Evolutionary conservation across 2,329 filamentous ascomycete genomes (phyloP), one percentile per base, ranked within the genome.

Genomic region (Beauveria sp.): DNA sequence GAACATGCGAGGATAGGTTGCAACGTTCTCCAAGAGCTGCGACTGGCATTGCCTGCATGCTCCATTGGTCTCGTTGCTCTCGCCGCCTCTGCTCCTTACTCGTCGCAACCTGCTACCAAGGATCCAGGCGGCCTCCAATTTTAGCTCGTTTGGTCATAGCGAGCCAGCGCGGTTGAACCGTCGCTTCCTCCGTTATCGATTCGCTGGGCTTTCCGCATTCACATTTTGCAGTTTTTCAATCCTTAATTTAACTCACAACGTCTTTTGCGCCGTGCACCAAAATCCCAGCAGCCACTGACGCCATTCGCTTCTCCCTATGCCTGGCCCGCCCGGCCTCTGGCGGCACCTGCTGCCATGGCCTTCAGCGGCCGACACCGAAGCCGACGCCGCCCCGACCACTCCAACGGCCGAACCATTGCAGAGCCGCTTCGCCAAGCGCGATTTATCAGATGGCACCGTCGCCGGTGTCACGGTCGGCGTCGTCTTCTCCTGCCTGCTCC

Each of bases 391-490:
- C 43, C 18, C 59, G 26, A 20, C 26, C 40, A 47, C 26, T 20
- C 22, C 40, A n/a, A 44, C 24, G 20, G 3, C 34, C 41, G 30
- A 30, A 37, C 20, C 28, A 50, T 51, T 53, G 20, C 53, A 7
- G 10, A 16, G 20, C 37, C 34, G 8, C 44, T 40, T 58, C 55
- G 7, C 48, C 48, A 62, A n/a, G 50, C 61, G 61, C 14, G 51
- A 68, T 40, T 62, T 76, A 58, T 66, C 67, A 57, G 65, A 73
- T 64, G 74, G 74, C 46, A 70, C 70, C 53, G 70, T 76, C 54
- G 75, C 74, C 2, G 75, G 75, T 41, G 67, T 74, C 56, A 70
- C 72, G 28, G 67, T 77, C 48, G 75, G 75, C 37, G 66, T 70
- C 55, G 58, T 75, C 46, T 62, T 76, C 50, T 73, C 67, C 47